Base-by-base conservation (phyloP, 768 basidiomycete species). In the Termitomyces sp. region DNA sequence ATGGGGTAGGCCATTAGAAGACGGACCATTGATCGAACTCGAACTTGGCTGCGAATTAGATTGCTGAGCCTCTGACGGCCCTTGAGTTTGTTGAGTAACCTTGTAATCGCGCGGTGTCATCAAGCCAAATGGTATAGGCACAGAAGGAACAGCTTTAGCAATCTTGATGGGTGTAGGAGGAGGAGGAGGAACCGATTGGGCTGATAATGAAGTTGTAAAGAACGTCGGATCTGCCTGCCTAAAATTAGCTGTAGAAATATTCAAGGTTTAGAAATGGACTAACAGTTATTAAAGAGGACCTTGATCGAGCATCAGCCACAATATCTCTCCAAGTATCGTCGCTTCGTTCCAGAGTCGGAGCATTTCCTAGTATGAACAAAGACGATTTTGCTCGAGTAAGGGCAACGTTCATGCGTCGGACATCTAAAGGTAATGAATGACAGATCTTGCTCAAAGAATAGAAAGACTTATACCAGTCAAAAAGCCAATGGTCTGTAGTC, bases 361-460 rank as follows among this genome's bases (percentile, higher is more conserved):
- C 87, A 68, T 98, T 86, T 7, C 97, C 97, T 30, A 99, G 77
- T 53, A 99, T 85, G 69, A 94, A 99, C 2, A 99, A 72, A 10
- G 96, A 97, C 7, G 93, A 93, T 64, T 88, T 90, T 2, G 96
- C 93, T 62, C 97, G 85, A n/a, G 96, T 99, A 24, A 99, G 73
- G 28, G 95, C 95, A n/a, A 99, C 96, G 69, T 99, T 98, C 90
- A 98, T 96, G 43, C 96, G 87, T 43, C 95, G 85, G 21, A 78
- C 68, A 68, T 96, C 90, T 84, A 50, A 9, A 53, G 14, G 34
- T n/a, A 15, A 21, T 55, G 35, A 51, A 12, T 51, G 0, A 1
- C 2, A 22, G 44, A 48, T 42, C 28, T 34, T 21, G 19, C 15
- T 15, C 5, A 2, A 32, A 48, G 56, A 38, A 7, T 59, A 9